Evolutionary conservation across 768 basidiomycete genomes (phyloP).

Genomic region (Russula sp.): DNA sequence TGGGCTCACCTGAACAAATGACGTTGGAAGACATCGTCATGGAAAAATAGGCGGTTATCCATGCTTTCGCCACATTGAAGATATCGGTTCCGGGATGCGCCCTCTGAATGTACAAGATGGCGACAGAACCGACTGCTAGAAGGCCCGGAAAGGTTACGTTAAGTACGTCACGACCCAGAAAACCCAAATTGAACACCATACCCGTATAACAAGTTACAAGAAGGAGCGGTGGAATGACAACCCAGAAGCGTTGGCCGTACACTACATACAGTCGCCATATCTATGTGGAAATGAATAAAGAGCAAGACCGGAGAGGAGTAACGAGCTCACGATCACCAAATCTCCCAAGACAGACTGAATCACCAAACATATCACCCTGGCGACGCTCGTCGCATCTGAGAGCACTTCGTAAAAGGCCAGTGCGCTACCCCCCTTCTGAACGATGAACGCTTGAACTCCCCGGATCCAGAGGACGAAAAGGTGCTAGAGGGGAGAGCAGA

Average conservation of each 20-base stretch:
- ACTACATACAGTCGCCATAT: conserved; percentile 21
- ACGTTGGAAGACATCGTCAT: conserved; percentile 14
- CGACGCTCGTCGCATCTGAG: neutral
- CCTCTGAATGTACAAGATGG: neutral
- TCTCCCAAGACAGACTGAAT: neutral
- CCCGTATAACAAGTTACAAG: conserved; percentile 14
- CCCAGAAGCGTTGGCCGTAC: neutral
- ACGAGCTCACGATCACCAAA: neutral
- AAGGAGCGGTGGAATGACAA: neutral
- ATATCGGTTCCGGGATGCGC: conserved; percentile 5
- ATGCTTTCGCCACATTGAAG: conserved; percentile 10
- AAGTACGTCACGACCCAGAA: neutral
- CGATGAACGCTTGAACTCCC: neutral
- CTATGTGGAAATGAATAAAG: neutral
- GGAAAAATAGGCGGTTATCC: conserved; percentile 14
- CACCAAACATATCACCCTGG: neutral
- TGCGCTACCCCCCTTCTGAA: conserved; percentile 5
- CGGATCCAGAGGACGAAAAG: conserved; percentile 13
- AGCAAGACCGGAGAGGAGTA: neutral
- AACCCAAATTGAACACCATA: neutral
- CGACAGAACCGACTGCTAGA: neutral
- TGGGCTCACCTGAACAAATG: conserved; percentile 10
- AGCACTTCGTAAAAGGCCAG: conserved; percentile 5
- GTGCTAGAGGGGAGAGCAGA: conserved; percentile 2
- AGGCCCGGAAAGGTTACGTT: neutral